These are phyloP conservation scores for Colletotrichum destructivum DNA, from an alignment of 2,329 filamentous ascomycete species.

Conservation along the genomic window DNA sequence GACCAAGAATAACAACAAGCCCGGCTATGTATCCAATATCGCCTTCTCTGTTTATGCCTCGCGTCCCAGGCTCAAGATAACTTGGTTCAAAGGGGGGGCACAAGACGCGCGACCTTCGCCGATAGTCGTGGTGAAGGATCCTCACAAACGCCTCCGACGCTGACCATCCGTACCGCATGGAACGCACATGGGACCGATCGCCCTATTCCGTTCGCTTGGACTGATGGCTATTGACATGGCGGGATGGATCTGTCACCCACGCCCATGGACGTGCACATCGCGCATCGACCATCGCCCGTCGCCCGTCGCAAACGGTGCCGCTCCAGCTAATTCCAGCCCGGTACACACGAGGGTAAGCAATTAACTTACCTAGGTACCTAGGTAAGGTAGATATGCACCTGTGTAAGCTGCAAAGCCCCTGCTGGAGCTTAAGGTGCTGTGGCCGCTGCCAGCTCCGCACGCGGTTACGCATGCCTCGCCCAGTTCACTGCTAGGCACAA, in stretches of 20 bases:
- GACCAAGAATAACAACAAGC: not conserved
- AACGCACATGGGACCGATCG: slow-evolving; percentile 34
- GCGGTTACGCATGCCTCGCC: slow-evolving; percentile 6
- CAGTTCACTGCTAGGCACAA: not conserved
- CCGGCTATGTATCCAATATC: not conserved
- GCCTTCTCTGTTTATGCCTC: not conserved
- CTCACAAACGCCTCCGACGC: not conserved
- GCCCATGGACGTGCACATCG: slow-evolving; percentile 19
- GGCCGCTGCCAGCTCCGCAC: slow-evolving; percentile 31
- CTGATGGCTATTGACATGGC: slow-evolving; percentile 22
- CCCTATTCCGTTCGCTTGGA: slow-evolving; percentile 27
- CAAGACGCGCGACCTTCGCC: not conserved
- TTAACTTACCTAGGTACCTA: not conserved
- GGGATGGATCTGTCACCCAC: slow-evolving; percentile 30
- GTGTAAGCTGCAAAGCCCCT: not conserved
- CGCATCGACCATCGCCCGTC: slow-evolving; percentile 12
- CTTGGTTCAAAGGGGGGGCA: not conserved
- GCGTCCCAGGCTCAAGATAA: not conserved
- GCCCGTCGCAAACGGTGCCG: slow-evolving; percentile 31
- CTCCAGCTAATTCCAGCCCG: slow-evolving; percentile 24
- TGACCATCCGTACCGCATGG: slow-evolving; percentile 27
- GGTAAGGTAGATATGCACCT: no score
- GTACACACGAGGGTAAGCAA: slow-evolving; percentile 34
- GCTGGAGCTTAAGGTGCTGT: slow-evolving; percentile 16
- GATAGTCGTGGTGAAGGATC: slow-evolving; percentile 6